Evolutionary conservation across 2,329 filamentous ascomycete genomes (phyloP), one percentile per base, ranked within the genome.

Genomic region (Chaetomium olivaceum): DNA sequence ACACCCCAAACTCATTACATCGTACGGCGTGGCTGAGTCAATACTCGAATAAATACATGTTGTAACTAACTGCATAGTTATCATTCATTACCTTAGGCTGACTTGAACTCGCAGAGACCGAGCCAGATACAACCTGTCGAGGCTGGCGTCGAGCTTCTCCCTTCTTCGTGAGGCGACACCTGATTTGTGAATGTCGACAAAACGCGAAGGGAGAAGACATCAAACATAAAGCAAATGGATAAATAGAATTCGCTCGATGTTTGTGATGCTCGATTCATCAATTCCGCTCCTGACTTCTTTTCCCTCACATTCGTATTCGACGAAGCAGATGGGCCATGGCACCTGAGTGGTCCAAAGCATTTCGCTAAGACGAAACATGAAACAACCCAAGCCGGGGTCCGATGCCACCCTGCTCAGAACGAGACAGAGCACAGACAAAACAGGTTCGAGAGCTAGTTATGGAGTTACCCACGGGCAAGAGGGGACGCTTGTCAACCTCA

Each of bases 361-460:
- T 36, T 63, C 55, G 61, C 55, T 58, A 65, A 62, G 19, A 21
- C 25, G 60, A 67, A 67, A 65, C 66, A 63, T 67, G 66, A 67
- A 67, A 67, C 66, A 61, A 31, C 25, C 39, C 14, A 39, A 14
- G 33, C 33, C 48, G 58, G 36, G 33, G 36, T 16, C 51, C 50
- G 52, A 43, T 61, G 48, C 16, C 29, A 61, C 58, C 58, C 31
- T 54, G 29, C 27, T 51, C 58, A 29, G 58, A 33, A 33, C 52
- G 52, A 56, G 29, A 43, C 16, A 21, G 3, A 25, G 29, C n/a
- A 52, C 48, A 50, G 23, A 27, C 21, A 52, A 43, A 43, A n/a
- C 39, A n/a, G 39, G 16, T 43, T 43, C 16, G 39, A 43, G 33
- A 12, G 33, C 12, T 33, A 12, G 33, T 12, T 31, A 7, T 8